phyloP scores from a whole-genome alignment of 2,329 filamentous ascomycete genomes.

The Hymenoscyphus fraxineus region DNA sequence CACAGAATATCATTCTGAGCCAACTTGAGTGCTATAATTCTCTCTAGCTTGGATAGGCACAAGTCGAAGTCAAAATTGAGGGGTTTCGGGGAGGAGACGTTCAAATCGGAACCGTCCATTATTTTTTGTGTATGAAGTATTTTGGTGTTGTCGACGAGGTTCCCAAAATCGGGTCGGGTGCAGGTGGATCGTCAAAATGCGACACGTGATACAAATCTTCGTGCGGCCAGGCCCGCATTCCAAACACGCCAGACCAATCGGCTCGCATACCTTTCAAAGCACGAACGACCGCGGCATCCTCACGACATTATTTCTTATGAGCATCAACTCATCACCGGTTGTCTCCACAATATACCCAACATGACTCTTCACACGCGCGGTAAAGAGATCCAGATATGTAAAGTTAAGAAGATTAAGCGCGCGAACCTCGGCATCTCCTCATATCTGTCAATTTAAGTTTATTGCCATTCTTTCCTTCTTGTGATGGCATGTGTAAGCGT shows the following conservation, averaged over 20 bases:
- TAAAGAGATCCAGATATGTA: not conserved
- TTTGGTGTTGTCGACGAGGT: too few species aligned
- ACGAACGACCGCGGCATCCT: not conserved
- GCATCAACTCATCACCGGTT: not conserved
- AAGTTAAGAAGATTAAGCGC: not conserved
- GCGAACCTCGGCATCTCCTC: conserved; percentile 25
- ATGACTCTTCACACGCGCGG: not conserved
- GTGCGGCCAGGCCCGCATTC: too few species aligned
- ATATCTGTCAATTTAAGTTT: conserved; percentile 8
- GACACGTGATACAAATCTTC: too few species aligned
- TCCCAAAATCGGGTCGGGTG: too few species aligned
- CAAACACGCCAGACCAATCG: not conserved
- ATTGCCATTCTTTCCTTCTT: conserved; percentile 18
- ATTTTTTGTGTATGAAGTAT: too few species aligned
- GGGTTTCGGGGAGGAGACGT: too few species aligned
- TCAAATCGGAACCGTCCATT: too few species aligned
- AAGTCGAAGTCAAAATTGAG: too few species aligned
- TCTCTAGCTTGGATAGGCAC: too few species aligned
- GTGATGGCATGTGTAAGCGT: conserved; percentile 8
- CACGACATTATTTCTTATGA: not conserved
- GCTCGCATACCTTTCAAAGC: not conserved
- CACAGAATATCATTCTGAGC: too few species aligned
- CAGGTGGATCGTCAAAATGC: too few species aligned
- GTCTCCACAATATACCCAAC: not conserved
- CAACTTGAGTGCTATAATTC: too few species aligned